Evolutionary conservation across 2,329 filamentous ascomycete species (phyloP).

Genomic region (Botryotinia narcissicola): DNA sequence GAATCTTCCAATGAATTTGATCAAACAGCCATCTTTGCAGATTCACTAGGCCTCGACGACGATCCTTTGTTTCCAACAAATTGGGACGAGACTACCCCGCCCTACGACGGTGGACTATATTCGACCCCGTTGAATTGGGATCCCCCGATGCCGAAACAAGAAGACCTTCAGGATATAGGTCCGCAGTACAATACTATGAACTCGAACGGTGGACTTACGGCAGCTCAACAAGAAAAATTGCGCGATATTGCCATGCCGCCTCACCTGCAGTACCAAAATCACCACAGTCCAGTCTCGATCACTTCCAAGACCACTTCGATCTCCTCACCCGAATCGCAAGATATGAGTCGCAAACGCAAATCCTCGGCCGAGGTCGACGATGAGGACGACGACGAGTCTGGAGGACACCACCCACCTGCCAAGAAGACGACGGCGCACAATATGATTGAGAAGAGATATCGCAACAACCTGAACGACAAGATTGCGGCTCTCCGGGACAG

Average conservation of each 20-base stretch:
- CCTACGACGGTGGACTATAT: conserved; percentile 37
- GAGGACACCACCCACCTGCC: conserved; percentile 55
- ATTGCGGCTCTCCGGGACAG: conserved; percentile 89
- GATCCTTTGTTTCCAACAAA: conserved; percentile 33
- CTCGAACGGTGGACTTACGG: conserved; percentile 47
- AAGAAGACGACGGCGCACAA: conserved; percentile 98
- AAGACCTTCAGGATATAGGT: conserved; percentile 24
- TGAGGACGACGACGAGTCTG: conserved; percentile 58
- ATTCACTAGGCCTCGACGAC: conserved; percentile 33
- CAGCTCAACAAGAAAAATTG: conserved; percentile 59
- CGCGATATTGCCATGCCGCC: conserved; percentile 64
- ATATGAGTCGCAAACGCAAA: conserved; percentile 64
- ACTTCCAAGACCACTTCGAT: conserved; percentile 47
- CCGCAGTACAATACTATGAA: conserved; percentile 24
- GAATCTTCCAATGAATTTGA: conserved; percentile 30
- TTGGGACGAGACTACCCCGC: conserved; percentile 36
- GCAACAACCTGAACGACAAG: conserved; percentile 95
- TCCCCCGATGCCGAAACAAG: conserved; percentile 31
- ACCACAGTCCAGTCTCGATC: conserved; percentile 55
- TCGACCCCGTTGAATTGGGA: conserved; percentile 39
- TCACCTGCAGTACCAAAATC: conserved; percentile 54
- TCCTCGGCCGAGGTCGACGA: conserved; percentile 57
- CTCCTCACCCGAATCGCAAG: conserved; percentile 60
- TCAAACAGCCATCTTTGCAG: conserved; percentile 30
- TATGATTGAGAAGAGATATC: conserved; percentile 96